Percentiles rank a stretch among this genome's conserved stretches.
Evolutionary conservation across 805 yeast genomes (phyloP).

Genomic region (Yamadazyma kitorensis): DNA sequence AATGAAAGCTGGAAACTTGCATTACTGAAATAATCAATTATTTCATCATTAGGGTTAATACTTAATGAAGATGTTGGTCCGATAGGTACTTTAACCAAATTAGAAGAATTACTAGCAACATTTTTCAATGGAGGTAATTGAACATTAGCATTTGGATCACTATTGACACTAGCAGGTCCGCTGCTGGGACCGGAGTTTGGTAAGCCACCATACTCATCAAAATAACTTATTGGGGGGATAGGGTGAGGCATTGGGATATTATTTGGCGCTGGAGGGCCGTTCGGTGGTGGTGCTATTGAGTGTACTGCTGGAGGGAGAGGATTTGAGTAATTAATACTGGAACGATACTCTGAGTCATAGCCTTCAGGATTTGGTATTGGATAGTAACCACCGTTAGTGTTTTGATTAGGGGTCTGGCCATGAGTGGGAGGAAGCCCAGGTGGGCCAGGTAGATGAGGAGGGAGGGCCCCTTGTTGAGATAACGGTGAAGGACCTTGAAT

Average conservation of each 20-base stretch:
- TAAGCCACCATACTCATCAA: no score
- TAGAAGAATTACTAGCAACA: background rate
- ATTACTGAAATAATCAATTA: conserved; percentile 26
- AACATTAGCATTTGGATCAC: conserved; percentile 4
- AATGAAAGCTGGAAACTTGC: conserved; percentile 34
- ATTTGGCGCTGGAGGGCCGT: conserved; percentile 13
- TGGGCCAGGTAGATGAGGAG: no score
- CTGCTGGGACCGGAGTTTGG: no score
- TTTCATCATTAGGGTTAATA: conserved; percentile 31
- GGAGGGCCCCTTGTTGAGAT: no score
- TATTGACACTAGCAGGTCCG: background rate
- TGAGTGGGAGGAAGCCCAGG: no score
- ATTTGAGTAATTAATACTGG: no score
- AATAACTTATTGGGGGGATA: background rate
- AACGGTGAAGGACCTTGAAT: no score
- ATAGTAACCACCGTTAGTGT: no score
- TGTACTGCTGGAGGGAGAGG: no score
- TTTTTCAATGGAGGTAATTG: conserved; percentile 15
- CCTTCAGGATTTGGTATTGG: no score
- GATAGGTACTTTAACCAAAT: conserved; percentile 27
- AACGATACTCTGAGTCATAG: conserved; percentile 1
- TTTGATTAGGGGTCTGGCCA: no score
- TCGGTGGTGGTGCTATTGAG: conserved; percentile 13
- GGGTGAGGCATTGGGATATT: conserved; percentile 10
- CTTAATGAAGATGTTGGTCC: conserved; percentile 34